phyloP scores from a whole-genome alignment of 306 rosid genomes.

The Fagus crenata region DNA sequence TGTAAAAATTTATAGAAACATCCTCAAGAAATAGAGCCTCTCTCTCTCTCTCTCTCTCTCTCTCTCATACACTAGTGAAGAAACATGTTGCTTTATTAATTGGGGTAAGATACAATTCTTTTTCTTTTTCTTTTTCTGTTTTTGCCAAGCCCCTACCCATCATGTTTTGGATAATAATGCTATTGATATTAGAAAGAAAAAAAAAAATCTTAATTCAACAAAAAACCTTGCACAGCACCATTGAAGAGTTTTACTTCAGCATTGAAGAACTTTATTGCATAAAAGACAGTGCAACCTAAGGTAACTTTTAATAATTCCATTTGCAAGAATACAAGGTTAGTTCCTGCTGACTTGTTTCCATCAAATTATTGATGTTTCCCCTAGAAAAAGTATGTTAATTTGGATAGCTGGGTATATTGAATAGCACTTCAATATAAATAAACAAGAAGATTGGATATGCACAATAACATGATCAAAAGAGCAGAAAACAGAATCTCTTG shows the following conservation, averaged over 20 bases:
- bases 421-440: neutral
- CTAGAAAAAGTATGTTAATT: neutral
- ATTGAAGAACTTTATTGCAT: neutral
- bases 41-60: neutral
- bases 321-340: neutral
- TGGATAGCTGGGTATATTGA: neutral
- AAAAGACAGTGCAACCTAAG: neutral
- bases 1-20: neutral
- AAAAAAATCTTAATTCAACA: neutral
- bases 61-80: neutral
- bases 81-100: neutral
- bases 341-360: neutral
- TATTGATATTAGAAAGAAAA: neutral
- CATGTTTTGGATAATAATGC: neutral
- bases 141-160: neutral
- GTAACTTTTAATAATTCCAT: neutral
- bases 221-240: neutral
- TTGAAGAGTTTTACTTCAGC: neutral
- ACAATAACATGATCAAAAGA: neutral
- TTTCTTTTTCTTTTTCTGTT: no score
- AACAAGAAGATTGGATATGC: neutral
- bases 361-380: neutral
- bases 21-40: neutral
- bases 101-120: neutral
- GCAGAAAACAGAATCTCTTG: neutral